Evolutionary conservation across 768 basidiomycete species (phyloP).

Genomic region (Collybiopsis luxurians): DNA sequence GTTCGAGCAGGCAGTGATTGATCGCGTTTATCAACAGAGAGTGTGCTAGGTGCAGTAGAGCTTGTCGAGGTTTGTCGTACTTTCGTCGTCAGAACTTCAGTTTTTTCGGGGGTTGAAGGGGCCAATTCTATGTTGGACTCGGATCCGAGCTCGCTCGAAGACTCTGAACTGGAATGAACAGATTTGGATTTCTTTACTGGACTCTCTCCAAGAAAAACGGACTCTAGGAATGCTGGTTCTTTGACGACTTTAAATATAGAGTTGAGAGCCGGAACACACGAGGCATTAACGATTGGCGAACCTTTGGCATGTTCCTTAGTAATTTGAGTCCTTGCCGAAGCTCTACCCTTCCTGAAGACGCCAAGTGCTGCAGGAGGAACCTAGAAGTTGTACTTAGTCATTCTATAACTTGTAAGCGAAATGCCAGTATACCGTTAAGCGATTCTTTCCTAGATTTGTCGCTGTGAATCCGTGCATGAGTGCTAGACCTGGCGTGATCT

Average conservation of each 20-base stretch:
- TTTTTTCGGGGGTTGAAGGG: background rate
- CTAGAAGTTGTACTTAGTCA: slow-evolving; percentile 19
- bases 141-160: background rate
- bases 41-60: background rate
- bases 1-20: slow-evolving; percentile 2
- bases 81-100: background rate
- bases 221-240: background rate
- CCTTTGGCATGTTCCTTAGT: slow-evolving; percentile 18
- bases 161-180: too few relatives aligned
- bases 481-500: slow-evolving; percentile 40
- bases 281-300: slow-evolving; percentile 18
- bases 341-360: slow-evolving; percentile 65
- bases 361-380: slow-evolving; percentile 40
- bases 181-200: too few relatives aligned
- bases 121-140: background rate
- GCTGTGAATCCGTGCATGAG: slow-evolving; percentile 69
- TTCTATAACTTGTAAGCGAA: background rate
- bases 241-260: background rate
- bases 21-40: background rate
- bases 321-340: slow-evolving; percentile 42
- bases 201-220: background rate
- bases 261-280: background rate
- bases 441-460: slow-evolving; percentile 57
- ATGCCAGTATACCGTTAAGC: slow-evolving; percentile 50
- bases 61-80: background rate